phyloP scores from a whole-genome alignment of 331 rosid genomes.

The Prunus yedoensis region DNA sequence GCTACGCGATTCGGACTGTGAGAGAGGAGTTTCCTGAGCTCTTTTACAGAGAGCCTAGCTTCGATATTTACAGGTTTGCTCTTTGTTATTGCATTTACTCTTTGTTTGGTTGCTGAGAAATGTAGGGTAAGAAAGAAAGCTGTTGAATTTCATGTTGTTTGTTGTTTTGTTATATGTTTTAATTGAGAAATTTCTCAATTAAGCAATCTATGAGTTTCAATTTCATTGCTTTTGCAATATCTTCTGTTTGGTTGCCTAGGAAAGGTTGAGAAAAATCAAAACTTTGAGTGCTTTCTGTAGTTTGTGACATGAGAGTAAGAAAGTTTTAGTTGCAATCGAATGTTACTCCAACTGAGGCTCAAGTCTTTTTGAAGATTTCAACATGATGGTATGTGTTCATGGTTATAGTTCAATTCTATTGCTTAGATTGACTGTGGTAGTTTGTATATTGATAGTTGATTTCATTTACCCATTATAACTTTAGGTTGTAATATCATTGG shows the following conservation, averaged over 20 bases:
- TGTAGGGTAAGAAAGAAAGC: neutral
- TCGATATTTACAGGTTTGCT: constrained; percentile 65
- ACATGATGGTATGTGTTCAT: neutral
- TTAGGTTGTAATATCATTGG: neutral
- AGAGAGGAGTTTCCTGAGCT: constrained; percentile 80
- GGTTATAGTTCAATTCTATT: neutral
- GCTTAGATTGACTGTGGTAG: neutral
- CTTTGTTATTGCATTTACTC: neutral
- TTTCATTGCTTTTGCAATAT: neutral
- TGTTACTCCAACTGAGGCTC: neutral
- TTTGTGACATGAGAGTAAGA: neutral
- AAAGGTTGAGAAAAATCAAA: constrained; percentile 1
- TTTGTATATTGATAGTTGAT: neutral
- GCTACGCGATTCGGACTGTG: constrained; percentile 76
- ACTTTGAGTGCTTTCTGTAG: neutral
- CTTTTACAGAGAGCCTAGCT: constrained; percentile 71
- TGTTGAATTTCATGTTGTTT: neutral
- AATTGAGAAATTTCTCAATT: neutral
- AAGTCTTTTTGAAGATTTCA: neutral
- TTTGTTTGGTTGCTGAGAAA: neutral
- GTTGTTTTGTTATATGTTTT: neutral
- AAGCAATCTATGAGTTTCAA: neutral
- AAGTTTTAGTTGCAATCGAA: neutral
- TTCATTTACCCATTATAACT: neutral
- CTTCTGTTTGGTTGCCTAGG: neutral